Evolutionary conservation across 495 filamentous ascomycete genomes (phyloP), one percentile per base, ranked within the genome.

Genomic region (Cladorrhinum samala): DNA sequence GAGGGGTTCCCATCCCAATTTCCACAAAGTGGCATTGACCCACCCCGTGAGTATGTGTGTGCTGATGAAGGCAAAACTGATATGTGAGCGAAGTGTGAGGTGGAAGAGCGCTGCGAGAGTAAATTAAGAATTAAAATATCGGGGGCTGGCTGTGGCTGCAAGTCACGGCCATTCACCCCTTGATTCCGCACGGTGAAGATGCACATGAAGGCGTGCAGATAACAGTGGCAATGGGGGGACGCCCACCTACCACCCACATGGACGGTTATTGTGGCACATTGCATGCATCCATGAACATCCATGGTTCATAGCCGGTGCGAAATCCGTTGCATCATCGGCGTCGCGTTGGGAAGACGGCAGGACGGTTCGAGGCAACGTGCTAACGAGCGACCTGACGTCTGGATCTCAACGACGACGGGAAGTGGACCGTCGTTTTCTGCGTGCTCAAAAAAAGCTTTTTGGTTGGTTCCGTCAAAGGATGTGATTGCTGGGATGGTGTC

Each of bases 11-110:
- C 53, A 62, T 62, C 62, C 55, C 52, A 65, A 59, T 65, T 65
- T 62, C 56, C 50, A 56, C 49, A 56, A 57, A 62, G 54, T 58
- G 56, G 44, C 46, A 56, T 59, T 51, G 51, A 25, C 52, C 62
- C 53, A 55, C 57, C 46, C 53, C 33, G 24, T 47, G 23, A 27
- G 21, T 24, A n/a, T n/a, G n/a, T n/a, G n/a, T n/a, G n/a, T n/a
- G n/a, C n/a, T n/a, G n/a, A n/a, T n/a, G n/a, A n/a, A n/a, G n/a
- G 45, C 45, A 20, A 20, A 47, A 47, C 21, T 23, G 21, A 33
- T 27, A 40, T 44, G 25, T 13, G 23, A 30, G 25, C 24, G 18
- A 41, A 40, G 2, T 1, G 2, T 7, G n/a, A 18, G 36, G 20
- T 18, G 52, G 49, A 46, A 38, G 25, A 50, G 50, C 53, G 48